Conservation (phyloP, 371 early-diverging fungal species). For the Amoeboaphelidium protococcarum region DNA sequence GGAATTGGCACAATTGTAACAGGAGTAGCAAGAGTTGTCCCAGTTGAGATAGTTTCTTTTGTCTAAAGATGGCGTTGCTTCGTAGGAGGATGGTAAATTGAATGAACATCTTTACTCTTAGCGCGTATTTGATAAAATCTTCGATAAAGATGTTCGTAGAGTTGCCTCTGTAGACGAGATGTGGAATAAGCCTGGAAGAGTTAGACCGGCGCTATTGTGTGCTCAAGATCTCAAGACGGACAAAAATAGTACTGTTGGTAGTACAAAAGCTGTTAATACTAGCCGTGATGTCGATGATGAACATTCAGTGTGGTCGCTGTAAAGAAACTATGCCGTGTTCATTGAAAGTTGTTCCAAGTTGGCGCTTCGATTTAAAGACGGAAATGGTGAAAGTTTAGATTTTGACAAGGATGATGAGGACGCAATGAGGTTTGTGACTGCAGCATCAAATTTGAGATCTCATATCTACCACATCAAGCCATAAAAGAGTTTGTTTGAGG, state of each 20-base stretch:
- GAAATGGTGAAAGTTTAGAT: slow-evolving; percentile 4
- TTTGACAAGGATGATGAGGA: slow-evolving; percentile 90
- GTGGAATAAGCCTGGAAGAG: slow-evolving; percentile 32
- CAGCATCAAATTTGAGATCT: slow-evolving; percentile 65
- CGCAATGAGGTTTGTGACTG: slow-evolving; percentile 66
- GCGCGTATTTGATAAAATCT: slow-evolving; percentile 55
- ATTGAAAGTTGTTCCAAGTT: neutral
- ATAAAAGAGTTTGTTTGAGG: slow-evolving; percentile 33
- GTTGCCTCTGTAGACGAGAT: slow-evolving; percentile 55
- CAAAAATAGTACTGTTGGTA: neutral
- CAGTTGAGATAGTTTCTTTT: slow-evolving; percentile 29
- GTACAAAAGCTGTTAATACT: neutral
- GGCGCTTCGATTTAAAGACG: slow-evolving; percentile 1
- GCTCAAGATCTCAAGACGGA: too few species aligned
- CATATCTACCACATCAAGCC: slow-evolving; percentile 42
- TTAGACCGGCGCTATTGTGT: too few species aligned
- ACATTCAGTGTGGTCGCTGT: slow-evolving; percentile 35
- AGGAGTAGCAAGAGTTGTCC: slow-evolving; percentile 39
- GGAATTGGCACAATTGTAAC: slow-evolving; percentile 36
- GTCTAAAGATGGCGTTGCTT: too few species aligned
- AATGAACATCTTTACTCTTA: slow-evolving; percentile 44
- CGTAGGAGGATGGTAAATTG: slow-evolving; percentile 44
- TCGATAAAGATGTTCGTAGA: slow-evolving; percentile 33
- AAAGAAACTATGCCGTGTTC: slow-evolving; percentile 8
- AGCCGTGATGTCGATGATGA: slow-evolving; percentile 15